Evolutionary conservation across 2,329 filamentous ascomycete genomes (phyloP).

Genomic region (Pseudogymnoascus destructans): DNA sequence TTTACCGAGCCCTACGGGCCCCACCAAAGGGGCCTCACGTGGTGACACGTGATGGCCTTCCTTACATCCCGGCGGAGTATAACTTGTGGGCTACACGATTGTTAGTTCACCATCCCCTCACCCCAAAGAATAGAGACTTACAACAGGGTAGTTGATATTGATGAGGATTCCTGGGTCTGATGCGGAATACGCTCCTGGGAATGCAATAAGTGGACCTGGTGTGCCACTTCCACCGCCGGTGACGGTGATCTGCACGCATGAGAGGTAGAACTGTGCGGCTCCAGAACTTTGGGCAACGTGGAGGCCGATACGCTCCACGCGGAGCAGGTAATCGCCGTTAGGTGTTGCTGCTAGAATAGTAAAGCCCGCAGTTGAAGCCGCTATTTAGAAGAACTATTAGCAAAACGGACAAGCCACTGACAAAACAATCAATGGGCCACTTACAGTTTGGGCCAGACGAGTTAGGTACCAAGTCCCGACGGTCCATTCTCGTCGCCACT

Average conservation of each 20-base stretch:
- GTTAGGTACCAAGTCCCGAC: slow-evolving; percentile 13
- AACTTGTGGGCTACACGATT: slow-evolving; percentile 17
- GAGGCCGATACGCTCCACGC: slow-evolving; percentile 26
- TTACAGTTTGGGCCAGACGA: slow-evolving; percentile 21
- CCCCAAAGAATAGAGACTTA: slow-evolving; percentile 13
- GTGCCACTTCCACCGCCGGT: slow-evolving; percentile 29
- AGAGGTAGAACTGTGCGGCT: slow-evolving; percentile 23
- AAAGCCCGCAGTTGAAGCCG: slow-evolving; percentile 21
- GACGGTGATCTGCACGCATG: slow-evolving; percentile 31
- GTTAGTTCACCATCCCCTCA: not conserved
- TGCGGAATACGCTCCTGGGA: slow-evolving; percentile 27
- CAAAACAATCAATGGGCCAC: not conserved
- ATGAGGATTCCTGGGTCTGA: slow-evolving; percentile 27
- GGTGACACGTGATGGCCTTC: too few relatives aligned
- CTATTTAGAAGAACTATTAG: not conserved
- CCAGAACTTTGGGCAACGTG: slow-evolving; percentile 13
- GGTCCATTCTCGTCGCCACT: slow-evolving; percentile 15
- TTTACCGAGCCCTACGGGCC: too few relatives aligned
- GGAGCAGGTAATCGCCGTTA: slow-evolving; percentile 28
- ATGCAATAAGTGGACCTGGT: slow-evolving; percentile 26
- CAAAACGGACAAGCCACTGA: not conserved
- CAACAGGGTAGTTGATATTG: slow-evolving; percentile 27
- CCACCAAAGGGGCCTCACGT: too few relatives aligned
- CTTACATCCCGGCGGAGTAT: slow-evolving; percentile 19
- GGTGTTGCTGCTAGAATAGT: slow-evolving; percentile 27